These are phyloP conservation scores for Leucoagaricus sp. DNA, from an alignment of 1,284 basidiomycete species.

Conservation along the genomic window DNA sequence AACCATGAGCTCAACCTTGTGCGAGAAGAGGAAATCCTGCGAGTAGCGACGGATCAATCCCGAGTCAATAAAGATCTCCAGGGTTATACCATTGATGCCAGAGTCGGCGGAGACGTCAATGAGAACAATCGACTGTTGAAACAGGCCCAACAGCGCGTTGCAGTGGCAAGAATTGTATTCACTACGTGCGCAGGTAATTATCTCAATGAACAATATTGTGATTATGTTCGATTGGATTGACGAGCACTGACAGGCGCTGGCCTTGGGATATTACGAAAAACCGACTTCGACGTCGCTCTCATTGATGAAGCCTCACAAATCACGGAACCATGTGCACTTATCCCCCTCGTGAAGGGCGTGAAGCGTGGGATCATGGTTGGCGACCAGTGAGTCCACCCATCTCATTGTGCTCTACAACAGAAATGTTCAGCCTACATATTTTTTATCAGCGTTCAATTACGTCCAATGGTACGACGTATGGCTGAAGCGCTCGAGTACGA, in stretches of 20 bases:
- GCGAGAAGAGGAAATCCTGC: slow-evolving; percentile 54
- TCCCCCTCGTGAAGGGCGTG: slow-evolving; percentile 66
- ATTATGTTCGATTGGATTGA: neutral
- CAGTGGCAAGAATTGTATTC: slow-evolving; percentile 56
- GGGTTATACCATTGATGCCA: slow-evolving; percentile 60
- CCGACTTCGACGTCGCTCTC: slow-evolving; percentile 59
- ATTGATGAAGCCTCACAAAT: slow-evolving; percentile 72
- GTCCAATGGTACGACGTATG: slow-evolving; percentile 61
- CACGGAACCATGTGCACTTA: slow-evolving; percentile 61
- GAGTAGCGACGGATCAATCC: slow-evolving; percentile 62
- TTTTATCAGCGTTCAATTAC: slow-evolving; percentile 54
- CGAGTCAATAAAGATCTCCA: slow-evolving; percentile 59
- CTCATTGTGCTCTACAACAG: neutral
- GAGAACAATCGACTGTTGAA: slow-evolving; percentile 59
- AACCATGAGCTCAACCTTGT: slow-evolving; percentile 46
- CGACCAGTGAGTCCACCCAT: slow-evolving; percentile 56
- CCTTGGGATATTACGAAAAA: slow-evolving; percentile 54
- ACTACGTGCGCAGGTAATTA: slow-evolving; percentile 57
- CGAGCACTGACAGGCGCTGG: slow-evolving; percentile 45
- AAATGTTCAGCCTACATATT: neutral
- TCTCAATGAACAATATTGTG: neutral
- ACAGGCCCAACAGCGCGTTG: slow-evolving; percentile 57
- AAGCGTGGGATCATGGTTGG: slow-evolving; percentile 59
- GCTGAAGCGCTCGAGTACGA: slow-evolving; percentile 57
- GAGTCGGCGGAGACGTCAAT: slow-evolving; percentile 64